phyloP scores from a whole-genome alignment of 495 filamentous ascomycete genomes.

The Penicillium robsamsonii region DNA sequence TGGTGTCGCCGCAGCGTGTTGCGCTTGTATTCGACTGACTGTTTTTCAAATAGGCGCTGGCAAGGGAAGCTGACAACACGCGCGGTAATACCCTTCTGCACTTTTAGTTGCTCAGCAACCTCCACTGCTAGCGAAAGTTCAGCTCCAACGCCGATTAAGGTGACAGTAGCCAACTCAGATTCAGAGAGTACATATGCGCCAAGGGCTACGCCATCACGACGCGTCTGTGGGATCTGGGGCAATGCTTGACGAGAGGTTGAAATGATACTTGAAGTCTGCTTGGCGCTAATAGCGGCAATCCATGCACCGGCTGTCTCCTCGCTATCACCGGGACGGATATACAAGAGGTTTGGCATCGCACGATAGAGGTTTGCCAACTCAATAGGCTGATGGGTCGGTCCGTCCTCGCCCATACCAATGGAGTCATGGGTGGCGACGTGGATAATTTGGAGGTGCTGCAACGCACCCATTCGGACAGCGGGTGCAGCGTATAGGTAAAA shows the following conservation, averaged over 20 bases:
- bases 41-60: constrained; percentile 52
- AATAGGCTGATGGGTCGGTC: constrained; percentile 61
- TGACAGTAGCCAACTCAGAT: constrained; percentile 40
- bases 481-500: constrained; percentile 62
- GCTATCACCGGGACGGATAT: constrained; percentile 55
- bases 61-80: constrained; percentile 57
- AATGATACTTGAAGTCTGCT: constrained; percentile 46
- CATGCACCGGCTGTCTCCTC: constrained; percentile 58
- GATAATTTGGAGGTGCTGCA: constrained; percentile 55
- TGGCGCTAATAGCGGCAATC: constrained; percentile 47
- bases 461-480: constrained; percentile 58
- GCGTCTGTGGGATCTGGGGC: constrained; percentile 42
- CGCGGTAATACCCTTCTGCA: constrained; percentile 36
- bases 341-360: constrained; percentile 60
- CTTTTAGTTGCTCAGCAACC: constrained; percentile 32
- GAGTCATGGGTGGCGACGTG: constrained; percentile 61
- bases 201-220: constrained; percentile 38
- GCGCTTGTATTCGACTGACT: constrained; percentile 48
- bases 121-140: constrained; percentile 48
- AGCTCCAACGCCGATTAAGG: constrained; percentile 49
- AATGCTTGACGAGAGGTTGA: constrained; percentile 48
- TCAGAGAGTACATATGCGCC: constrained; percentile 52
- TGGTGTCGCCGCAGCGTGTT: constrained; percentile 34
- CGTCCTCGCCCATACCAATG: constrained; percentile 59
- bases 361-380: constrained; percentile 56